Conservation (phyloP, 768 basidiomycete genomes). For the Kwoniella newhampshirensis region DNA sequence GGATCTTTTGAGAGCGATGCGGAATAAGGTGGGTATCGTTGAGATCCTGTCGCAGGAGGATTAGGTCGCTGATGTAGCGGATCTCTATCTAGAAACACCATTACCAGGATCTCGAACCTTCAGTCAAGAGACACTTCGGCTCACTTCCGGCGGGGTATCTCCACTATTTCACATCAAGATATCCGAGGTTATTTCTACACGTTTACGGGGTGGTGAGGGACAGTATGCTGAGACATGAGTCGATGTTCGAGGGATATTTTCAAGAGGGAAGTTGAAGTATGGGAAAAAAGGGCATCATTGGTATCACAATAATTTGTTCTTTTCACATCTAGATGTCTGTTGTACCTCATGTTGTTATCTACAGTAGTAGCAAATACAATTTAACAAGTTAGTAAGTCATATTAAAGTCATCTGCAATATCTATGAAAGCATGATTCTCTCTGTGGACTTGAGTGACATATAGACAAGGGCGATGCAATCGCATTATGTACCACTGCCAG, state of each 20-base stretch:
- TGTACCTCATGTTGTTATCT: constrained; percentile 8
- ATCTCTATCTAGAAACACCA: constrained; percentile 99
- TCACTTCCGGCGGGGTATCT: constrained; percentile 90
- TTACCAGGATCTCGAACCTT: constrained; percentile 92
- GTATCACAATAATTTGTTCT: too few species aligned
- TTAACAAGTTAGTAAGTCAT: neutral
- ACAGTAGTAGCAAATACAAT: neutral
- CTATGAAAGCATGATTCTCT: too few species aligned
- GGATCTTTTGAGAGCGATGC: constrained; percentile 83
- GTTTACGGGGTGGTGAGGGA: constrained; percentile 78
- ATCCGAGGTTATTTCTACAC: constrained; percentile 85
- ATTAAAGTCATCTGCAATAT: neutral
- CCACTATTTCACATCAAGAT: constrained; percentile 88
- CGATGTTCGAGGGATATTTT: constrained; percentile 89
- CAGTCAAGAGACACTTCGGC: constrained; percentile 82
- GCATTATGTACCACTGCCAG: too few species aligned
- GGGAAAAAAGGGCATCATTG: neutral
- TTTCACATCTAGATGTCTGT: neutral
- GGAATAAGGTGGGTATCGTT: constrained; percentile 89
- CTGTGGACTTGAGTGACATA: too few species aligned
- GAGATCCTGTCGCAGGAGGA: too few species aligned
- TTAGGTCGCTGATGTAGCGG: constrained; percentile 6
- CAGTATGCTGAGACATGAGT: constrained; percentile 72
- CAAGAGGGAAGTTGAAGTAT: constrained; percentile 20
- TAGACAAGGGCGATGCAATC: too few species aligned